Conservation (phyloP, 169 alveolate genomes). For the Plasmodium knowlesi region DNA sequence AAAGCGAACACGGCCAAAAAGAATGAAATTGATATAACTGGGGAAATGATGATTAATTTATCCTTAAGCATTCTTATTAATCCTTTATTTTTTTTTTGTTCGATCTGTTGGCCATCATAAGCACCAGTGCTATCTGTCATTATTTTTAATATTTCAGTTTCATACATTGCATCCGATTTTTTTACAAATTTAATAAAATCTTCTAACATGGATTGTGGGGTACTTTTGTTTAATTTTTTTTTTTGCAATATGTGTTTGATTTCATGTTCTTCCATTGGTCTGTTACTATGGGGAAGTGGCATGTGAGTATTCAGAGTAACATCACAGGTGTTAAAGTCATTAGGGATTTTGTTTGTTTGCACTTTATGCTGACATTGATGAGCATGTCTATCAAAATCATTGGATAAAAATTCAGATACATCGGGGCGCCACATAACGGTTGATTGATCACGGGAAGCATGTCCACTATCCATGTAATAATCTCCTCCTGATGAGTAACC, state of each 20-base stretch:
- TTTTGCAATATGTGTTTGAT: background rate
- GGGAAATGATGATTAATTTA: background rate
- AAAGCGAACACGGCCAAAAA: background rate
- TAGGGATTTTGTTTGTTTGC: background rate
- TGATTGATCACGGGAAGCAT: background rate
- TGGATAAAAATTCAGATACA: background rate
- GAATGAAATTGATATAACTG: background rate
- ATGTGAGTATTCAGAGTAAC: background rate
- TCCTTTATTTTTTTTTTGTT: background rate
- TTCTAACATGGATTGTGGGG: background rate
- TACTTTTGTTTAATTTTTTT: background rate
- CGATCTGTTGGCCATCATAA: background rate
- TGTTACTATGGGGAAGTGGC: background rate
- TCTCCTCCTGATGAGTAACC: background rate
- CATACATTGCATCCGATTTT: slow-evolving; percentile 30
- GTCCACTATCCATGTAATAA: background rate
- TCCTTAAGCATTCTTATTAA: background rate
- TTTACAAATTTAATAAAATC: background rate
- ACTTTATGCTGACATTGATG: background rate
- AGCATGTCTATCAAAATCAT: background rate
- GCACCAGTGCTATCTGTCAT: background rate
- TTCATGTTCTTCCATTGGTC: background rate
- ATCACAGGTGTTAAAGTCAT: background rate
- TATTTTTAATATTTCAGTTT: slow-evolving; percentile 10
- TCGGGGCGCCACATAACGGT: too few relatives aligned